phyloP scores from a whole-genome alignment of 345 rosid species.

The Firmiana major region DNA sequence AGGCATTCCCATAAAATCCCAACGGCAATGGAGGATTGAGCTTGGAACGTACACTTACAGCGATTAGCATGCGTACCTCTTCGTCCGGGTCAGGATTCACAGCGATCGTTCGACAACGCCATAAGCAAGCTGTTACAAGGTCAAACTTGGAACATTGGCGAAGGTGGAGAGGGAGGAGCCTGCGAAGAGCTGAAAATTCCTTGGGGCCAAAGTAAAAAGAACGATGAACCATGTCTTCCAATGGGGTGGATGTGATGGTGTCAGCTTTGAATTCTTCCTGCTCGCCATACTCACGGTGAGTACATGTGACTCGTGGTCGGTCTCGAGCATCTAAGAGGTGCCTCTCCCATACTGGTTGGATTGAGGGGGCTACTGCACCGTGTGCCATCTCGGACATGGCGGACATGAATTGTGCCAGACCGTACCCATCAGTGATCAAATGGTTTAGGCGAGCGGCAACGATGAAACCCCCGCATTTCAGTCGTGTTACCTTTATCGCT shows the following conservation, averaged over 20 bases:
- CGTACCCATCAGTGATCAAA: too few species aligned
- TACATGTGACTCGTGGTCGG: not conserved
- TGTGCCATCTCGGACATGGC: not conserved
- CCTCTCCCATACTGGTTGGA: not conserved
- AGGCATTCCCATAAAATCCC: not conserved
- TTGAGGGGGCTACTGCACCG: not conserved
- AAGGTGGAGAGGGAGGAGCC: conserved; percentile 18
- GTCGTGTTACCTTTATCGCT: too few species aligned
- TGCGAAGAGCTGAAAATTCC: conserved; percentile 8
- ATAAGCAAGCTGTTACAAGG: conserved; percentile 1
- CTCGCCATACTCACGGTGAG: not conserved
- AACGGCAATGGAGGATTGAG: not conserved
- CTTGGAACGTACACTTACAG: not conserved
- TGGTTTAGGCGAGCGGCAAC: not conserved
- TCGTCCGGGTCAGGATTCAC: not conserved
- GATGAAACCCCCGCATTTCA: conserved; percentile 2
- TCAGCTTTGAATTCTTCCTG: too few species aligned
- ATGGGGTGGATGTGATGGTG: not conserved
- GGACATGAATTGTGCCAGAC: not conserved
- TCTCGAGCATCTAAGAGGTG: not conserved
- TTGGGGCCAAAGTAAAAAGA: conserved; percentile 15
- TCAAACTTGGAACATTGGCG: not conserved
- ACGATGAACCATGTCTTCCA: not conserved
- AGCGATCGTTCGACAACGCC: conserved; percentile 1
- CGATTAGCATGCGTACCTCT: not conserved